phyloP scores from a whole-genome alignment of 2,329 filamentous ascomycete species.

The Neurospora sp. region DNA sequence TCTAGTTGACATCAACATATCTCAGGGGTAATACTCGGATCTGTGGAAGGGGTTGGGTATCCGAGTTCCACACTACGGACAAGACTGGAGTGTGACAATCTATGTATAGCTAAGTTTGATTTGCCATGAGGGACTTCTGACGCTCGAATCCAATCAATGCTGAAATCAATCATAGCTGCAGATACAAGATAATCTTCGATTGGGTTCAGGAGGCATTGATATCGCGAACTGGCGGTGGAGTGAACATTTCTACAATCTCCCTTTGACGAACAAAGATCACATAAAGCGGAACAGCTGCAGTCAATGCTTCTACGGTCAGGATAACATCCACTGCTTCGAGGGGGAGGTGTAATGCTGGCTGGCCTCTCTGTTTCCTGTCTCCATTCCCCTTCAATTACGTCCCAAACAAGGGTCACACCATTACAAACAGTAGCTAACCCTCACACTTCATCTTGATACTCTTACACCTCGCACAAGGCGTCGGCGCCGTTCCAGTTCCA shows the following conservation, averaged over 20 bases:
- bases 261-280: neutral
- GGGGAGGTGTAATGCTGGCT: neutral
- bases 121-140: neutral
- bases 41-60: neutral
- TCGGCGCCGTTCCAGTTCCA: neutral
- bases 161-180: neutral
- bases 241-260: neutral
- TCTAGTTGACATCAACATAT: neutral
- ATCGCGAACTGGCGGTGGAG: neutral
- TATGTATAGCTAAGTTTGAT: neutral
- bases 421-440: neutral
- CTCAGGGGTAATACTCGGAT: neutral
- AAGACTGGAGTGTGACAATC: neutral
- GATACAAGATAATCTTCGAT: neutral
- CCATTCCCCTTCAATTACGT: neutral
- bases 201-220: neutral
- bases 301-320: neutral
- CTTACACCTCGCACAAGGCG: neutral
- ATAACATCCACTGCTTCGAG: neutral
- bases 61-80: neutral
- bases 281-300: neutral
- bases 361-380: neutral
- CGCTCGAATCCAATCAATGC: neutral
- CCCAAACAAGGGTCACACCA: neutral
- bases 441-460: neutral